Base-by-base conservation (phyloP, 2,329 filamentous ascomycete species). In the Nemania serpens region DNA sequence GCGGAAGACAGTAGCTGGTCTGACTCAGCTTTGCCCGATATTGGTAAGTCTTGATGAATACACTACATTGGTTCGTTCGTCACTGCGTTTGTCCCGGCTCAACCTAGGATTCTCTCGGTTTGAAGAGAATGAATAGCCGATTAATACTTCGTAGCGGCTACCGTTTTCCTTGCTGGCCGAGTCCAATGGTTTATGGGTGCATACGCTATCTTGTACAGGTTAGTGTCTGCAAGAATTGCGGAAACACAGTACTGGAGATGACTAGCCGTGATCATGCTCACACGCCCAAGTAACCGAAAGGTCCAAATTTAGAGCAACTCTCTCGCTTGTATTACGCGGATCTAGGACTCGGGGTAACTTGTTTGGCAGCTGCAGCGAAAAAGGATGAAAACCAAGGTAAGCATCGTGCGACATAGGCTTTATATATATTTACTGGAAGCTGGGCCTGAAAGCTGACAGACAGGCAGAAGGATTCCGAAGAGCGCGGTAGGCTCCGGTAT, bases 21-120 rank as follows among this genome's bases (percentile, higher is more conserved):
- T 34, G 20, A 41, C 39, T 59, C 52, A 62, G 62, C 50, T 29
- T 68, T 69, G 59, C 60, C 69, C 68, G 18, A 57, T 64, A 65
- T 20, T 45, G 53, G 65, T 63, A 62, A 66, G 60, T 66, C 62
- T 69, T 53, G 50, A 67, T 63, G 64, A 69, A 58, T 34, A 57
- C 48, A 29, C 25, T 29, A 29, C 7, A 29, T 29, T 7, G 25
- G 7, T 29, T 29, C 25, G 25, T 29, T 29, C 25, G 25, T 29
- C 3, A 4, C 7, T 29, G 25, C 25, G 7, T 29, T 4, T 7
- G 25, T 29, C 7, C 25, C 25, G 25, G 25, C 25, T 29, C 25
- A n/a, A 29, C 25, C 25, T 29, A 7, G 7, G 3, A 29, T 29
- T 29, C 25, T 3, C 25, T 29, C 25, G 7, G 25, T 29, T 29